Conservation (phyloP, 768 basidiomycete species). For the Fomitopsis pulvina region DNA sequence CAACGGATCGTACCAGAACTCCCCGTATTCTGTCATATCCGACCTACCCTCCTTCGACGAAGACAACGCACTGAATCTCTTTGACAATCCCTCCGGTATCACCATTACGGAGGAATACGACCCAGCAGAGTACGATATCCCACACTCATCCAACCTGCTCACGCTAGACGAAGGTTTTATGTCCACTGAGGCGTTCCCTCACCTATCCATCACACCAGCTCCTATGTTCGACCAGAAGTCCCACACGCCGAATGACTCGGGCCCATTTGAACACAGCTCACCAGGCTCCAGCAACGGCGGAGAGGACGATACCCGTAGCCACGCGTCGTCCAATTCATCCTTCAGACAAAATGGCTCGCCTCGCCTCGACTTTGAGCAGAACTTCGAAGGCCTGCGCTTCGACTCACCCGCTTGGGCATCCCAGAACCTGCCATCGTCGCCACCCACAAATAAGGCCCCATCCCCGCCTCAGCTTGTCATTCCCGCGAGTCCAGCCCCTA, state of each 20-base stretch:
- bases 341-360: conserved; percentile 47
- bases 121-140: conserved; percentile 65
- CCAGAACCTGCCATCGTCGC: conserved; percentile 34
- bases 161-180: conserved; percentile 55
- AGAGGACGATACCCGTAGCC: conserved; percentile 43
- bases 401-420: conserved; percentile 54
- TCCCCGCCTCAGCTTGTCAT: conserved; percentile 57
- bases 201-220: conserved; percentile 32
- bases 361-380: conserved; percentile 47
- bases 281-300: conserved; percentile 51
- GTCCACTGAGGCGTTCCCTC: conserved; percentile 26
- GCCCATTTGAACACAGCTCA: conserved; percentile 55
- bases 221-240: conserved; percentile 23
- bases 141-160: conserved; percentile 41
- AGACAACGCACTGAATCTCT: conserved; percentile 39
- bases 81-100: conserved; percentile 37
- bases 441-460: conserved; percentile 42
- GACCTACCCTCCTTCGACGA: conserved; percentile 42
- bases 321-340: conserved; percentile 66
- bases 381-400: conserved; percentile 55
- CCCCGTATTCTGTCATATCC: conserved; percentile 61
- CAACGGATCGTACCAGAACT: conserved; percentile 64
- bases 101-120: conserved; percentile 51
- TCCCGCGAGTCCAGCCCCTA: conserved; percentile 35
- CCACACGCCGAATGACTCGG: conserved; percentile 7